phyloP scores from a whole-genome alignment of 2,329 filamentous ascomycete species.

The Aspergillus novoparasiticus region DNA sequence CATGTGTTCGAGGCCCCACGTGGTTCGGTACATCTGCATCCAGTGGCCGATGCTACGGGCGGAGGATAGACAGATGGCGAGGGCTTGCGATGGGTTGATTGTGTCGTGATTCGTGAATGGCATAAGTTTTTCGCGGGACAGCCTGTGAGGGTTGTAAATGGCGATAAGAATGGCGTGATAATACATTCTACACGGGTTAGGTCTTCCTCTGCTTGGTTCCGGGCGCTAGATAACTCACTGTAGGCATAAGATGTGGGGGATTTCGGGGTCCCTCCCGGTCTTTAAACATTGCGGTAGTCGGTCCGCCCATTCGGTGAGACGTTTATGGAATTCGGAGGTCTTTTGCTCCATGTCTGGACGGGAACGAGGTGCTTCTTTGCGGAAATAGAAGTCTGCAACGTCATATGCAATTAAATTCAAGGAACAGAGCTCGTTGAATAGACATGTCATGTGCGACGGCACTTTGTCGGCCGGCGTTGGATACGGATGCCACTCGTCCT shows the following conservation, averaged over 20 bases:
- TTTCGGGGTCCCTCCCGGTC: constrained; percentile 8
- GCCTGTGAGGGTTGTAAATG: constrained; percentile 30
- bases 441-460: constrained; percentile 20
- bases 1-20: constrained; percentile 37
- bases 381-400: constrained; percentile 20
- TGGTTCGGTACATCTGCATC: constrained; percentile 27
- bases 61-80: constrained; percentile 26
- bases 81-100: constrained; percentile 13
- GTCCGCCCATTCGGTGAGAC: constrained; percentile 21
- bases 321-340: constrained; percentile 19
- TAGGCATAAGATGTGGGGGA: constrained; percentile 26
- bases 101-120: background rate
- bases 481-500: constrained; percentile 27
- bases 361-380: constrained; percentile 10
- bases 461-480: constrained; percentile 16
- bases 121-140: background rate
- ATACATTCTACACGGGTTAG: constrained; percentile 33
- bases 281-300: constrained; percentile 17
- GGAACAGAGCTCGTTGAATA: constrained; percentile 23
- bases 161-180: constrained; percentile 41
- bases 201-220: constrained; percentile 3
- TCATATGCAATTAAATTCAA: constrained; percentile 26
- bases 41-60: constrained; percentile 30
- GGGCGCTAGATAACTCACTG: constrained; percentile 20
- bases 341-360: constrained; percentile 15